Evolutionary conservation across 2,329 filamentous ascomycete genomes (phyloP), one percentile per base, ranked within the genome.

Genomic region (Apiospora koreana): DNA sequence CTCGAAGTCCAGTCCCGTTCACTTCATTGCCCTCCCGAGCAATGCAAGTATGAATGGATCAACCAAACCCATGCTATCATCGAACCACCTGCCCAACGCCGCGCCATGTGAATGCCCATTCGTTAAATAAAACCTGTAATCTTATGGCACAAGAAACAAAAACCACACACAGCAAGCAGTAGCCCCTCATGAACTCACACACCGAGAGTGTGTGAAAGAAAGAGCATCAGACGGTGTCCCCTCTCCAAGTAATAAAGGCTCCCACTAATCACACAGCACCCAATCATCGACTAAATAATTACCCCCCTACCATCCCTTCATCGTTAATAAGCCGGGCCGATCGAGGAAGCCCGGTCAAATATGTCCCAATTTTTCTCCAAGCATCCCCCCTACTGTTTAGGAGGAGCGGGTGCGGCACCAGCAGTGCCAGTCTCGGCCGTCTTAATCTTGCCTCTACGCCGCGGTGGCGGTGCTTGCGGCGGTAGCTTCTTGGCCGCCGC

Each of bases 391-490:
- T 66, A 66, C 41, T 28, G 64, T 28, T 43, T 45, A 1, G 18
- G 66, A 68, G 66, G 14, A 23, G 66, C 31, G n/a, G 66, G 45
- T 21, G 45, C 3, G 14, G 41, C 14, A 43, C 12, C 14, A 43
- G 14, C 12, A 12, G 41, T 16, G 5, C 12, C 12, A 16, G 41
- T 3, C 35, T 54, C 66, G 66, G 66, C 45, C 16, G 66, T n/a
- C 35, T 38, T 48, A n/a, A 68, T 31, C 31, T 25, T 48, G 28
- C 43, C 66, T 68, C 45, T 50, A 12, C 66, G 66, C 18, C 66
- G 35, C 10, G 66, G 66, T 2, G 77, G 77, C 62, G 75, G 81
- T 43, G 77, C 76, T 69, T 78, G 76, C 41, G 80, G 81, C 14
- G 80, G 75, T 65, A 83, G 80, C 66, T 74, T 78, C 68, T 77